Evolutionary conservation across 148 eudicot species (phyloP), one percentile per base, ranked within the genome.

Genomic region (Rhododendron ovatum): DNA sequence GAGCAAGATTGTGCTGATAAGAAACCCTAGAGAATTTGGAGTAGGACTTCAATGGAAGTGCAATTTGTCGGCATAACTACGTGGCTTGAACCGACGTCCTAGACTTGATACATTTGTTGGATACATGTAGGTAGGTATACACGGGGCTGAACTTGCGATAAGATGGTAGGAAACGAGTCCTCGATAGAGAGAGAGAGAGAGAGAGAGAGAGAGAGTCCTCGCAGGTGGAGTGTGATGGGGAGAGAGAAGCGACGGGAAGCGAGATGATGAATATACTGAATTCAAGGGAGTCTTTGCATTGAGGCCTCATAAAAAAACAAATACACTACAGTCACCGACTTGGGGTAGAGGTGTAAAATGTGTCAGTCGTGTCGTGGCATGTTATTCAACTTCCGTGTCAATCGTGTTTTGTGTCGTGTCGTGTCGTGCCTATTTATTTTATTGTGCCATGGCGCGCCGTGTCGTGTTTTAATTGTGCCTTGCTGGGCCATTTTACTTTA

Each of bases 81-180:
- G 63, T 18, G 24, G 63, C 9, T 55, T 37, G 11, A 33, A 48
- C 3, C 28, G 55, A 30, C 74, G 85, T 77, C 86, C 61, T 67
- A 80, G 86, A 57, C 83, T 78, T 77, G 87, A 82, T 35, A 81
- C 39, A 5, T 41, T 14, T 3, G 50, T 39, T 15, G 53, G 84
- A 33, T 51, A 33, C 39, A 63, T 47, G 11, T 9, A 67, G 22
- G 55, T 14, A 3, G 57, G 57, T 53, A 1, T 39, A 81, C 63
- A 69, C 28, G 41, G 59, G 67, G 53, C 61, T 78, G 86, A 84
- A 57, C 14, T 59, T 22, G 53, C n/a, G 67, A 78, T 67, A 57
- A 48, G 75, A 78, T 35, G 78, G 11, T 5, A n/a, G 35, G 22
- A 24, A 79, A 18, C 45, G 82, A 11, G 57, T 1, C 20, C 10